A percentile compares a stretch with the other conserved stretches of the same genome.
Evolutionary conservation across 306 rosid species (phyloP).

Genomic region (Begonia loranthoides): DNA sequence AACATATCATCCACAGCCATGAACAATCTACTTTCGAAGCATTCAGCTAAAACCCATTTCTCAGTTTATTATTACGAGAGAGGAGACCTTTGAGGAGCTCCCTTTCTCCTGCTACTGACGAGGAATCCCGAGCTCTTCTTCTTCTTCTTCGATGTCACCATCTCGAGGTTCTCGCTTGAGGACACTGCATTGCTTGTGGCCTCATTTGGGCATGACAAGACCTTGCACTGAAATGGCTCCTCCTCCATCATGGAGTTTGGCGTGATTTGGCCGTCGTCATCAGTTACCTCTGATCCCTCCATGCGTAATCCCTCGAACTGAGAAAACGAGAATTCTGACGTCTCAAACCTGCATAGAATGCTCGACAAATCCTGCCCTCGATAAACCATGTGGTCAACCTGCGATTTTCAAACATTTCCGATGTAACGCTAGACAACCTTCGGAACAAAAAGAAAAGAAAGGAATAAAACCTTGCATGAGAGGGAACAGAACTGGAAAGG

Average conservation of each 20-base stretch:
- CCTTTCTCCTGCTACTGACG: constrained; percentile 76
- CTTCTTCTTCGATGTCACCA: constrained; percentile 23
- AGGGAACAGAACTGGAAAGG: constrained; percentile 90
- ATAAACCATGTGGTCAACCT: constrained; percentile 65
- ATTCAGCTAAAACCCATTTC: no score
- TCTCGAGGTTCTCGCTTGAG: constrained; percentile 7
- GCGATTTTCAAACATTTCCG: no score
- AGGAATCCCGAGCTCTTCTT: constrained; percentile 37
- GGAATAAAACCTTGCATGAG: constrained; percentile 88
- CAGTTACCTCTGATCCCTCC: constrained; percentile 50
- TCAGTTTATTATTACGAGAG: no score
- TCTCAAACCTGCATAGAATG: constrained; percentile 48
- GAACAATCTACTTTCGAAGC: no score
- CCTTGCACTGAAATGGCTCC: constrained; percentile 16
- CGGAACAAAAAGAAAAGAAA: no score
- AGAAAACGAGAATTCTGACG: constrained; percentile 63
- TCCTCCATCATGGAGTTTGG: constrained; percentile 22
- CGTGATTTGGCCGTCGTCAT: constrained; percentile 22
- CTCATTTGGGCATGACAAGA: constrained; percentile 44
- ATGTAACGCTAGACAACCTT: no score
- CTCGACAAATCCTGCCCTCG: constrained; percentile 46
- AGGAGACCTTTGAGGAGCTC: constrained; percentile 98
- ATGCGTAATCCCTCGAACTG: constrained; percentile 76
- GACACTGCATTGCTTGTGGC: constrained; percentile 40
- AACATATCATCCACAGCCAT: no score